phyloP scores from a whole-genome alignment of 78 protist genomes.

The Capsaspora owczarzaki region DNA sequence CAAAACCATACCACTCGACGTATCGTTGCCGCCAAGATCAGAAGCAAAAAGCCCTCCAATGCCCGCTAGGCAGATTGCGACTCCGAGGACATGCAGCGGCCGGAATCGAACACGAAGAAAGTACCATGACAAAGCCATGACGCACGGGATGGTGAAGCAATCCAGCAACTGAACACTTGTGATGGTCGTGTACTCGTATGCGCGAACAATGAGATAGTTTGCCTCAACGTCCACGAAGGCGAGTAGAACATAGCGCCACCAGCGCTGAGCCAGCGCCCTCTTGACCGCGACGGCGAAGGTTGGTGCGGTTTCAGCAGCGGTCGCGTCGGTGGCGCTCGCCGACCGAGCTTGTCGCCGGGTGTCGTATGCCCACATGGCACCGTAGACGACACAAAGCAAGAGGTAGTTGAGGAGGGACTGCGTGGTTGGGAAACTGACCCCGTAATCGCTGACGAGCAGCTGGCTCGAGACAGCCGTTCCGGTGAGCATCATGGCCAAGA shows the following conservation, averaged over 20 bases:
- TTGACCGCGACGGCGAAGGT: neutral
- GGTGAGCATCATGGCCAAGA: constrained; percentile 40
- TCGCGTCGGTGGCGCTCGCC: neutral
- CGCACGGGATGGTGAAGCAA: constrained; percentile 64
- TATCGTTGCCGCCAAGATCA: constrained; percentile 11
- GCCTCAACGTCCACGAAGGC: constrained; percentile 74
- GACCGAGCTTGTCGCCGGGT: neutral
- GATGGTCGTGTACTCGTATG: constrained; percentile 62
- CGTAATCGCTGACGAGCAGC: constrained; percentile 16
- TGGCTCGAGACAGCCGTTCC: constrained; percentile 58
- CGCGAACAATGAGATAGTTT: constrained; percentile 37
- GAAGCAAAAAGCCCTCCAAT: constrained; percentile 34
- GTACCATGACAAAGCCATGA: constrained; percentile 38
- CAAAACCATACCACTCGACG: too few species aligned
- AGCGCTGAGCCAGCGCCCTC: neutral
- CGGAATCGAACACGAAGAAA: constrained; percentile 36
- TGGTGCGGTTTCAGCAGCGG: neutral
- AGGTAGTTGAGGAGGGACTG: constrained; percentile 52
- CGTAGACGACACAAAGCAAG: constrained; percentile 23
- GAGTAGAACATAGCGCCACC: neutral
- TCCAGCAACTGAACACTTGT: constrained; percentile 41
- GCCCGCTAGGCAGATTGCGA: constrained; percentile 45
- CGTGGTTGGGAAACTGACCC: constrained; percentile 46
- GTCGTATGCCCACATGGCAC: neutral
- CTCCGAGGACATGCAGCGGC: constrained; percentile 45